Base-by-base conservation (phyloP, 306 rosid species). In the Cucumis sativus region DNA sequence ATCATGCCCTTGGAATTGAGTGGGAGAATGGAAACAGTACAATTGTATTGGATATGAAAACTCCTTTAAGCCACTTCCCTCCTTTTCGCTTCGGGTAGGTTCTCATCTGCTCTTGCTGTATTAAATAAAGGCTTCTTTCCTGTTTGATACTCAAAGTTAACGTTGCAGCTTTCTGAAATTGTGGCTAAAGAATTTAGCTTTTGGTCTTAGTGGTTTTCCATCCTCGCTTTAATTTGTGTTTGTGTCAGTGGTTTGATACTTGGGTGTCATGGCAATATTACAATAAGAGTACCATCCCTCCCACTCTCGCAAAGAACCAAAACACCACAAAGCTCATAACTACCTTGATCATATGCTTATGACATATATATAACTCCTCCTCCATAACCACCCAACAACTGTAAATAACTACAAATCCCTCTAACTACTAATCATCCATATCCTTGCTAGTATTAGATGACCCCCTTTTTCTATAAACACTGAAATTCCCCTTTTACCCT, bases 31-130 rank as follows among this genome's bases (percentile, higher is more conserved):
- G 83, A 49, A 85, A 84, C 80, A 86, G 89, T 84, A 84, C 97
- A 63, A 89, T 95, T 80, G 87, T 96, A 37, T 83, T 95, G 91
- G 99, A 95, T 85, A 77, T 88, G 97, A 92, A 91, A 86, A 92
- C 99, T 60, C 99, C 99, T 85, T 86, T 95, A 84, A 90, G 86
- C 77, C 96, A 92, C 92, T 95, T 95, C 68, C 99, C 99, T 69
- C 97, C 97, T 56, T 95, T 95, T 84, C 99, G 97, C 33, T 95
- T 95, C 63, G 99, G 99, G 99, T 95, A 87, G 75, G 89, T 82
- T 78, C n/a, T 55, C 25, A 12, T 58, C 51, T 55, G 74, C 80
- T 80, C 43, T 70, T 84, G 57, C 76, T 49, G 82, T 39, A 80
- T 77, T 74, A 57, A 84, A 47, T 17, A 23, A 43, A 17, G 57